phyloP scores from a whole-genome alignment of 2,329 filamentous ascomycete species.

The Gnomoniopsis sp. region DNA sequence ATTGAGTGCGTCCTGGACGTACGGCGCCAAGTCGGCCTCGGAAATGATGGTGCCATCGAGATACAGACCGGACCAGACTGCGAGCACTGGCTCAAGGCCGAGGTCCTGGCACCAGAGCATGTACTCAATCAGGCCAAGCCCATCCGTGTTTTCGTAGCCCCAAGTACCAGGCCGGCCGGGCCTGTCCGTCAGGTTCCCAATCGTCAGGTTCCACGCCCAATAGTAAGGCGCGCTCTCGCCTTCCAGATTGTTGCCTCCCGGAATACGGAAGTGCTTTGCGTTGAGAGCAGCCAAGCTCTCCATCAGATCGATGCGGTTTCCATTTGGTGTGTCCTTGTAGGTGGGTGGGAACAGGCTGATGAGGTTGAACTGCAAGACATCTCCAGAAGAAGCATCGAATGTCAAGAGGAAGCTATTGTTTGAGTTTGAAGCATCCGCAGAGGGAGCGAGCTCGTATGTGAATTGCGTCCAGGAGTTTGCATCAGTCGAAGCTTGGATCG shows the following conservation, averaged over 20 bases:
- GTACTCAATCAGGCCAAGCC: conserved; percentile 49
- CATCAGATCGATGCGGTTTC: conserved; percentile 26
- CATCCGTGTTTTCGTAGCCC: conserved; percentile 41
- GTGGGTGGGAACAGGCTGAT: conserved; percentile 17
- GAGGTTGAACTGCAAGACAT: conserved; percentile 14
- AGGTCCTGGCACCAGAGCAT: conserved; percentile 26
- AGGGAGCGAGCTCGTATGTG: conserved; percentile 40
- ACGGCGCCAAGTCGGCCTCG: conserved; percentile 39
- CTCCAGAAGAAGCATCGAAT: conserved; percentile 11
- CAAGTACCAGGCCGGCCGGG: conserved; percentile 38
- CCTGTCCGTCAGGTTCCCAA: conserved; percentile 34
- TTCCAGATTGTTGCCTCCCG: conserved; percentile 17
- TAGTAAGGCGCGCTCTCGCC: conserved; percentile 5
- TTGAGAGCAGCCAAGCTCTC: conserved; percentile 13
- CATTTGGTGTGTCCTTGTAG: conserved; percentile 51
- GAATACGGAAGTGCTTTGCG: conserved; percentile 17
- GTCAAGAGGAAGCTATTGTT: conserved; percentile 16
- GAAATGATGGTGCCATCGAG: conserved; percentile 37
- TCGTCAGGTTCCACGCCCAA: conserved; percentile 33
- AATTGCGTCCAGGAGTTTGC: conserved; percentile 49
- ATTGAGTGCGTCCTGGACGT: conserved; percentile 44
- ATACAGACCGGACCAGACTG: conserved; percentile 44
- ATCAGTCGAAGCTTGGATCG: conserved; percentile 40
- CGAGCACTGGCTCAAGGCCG: conserved; percentile 29
- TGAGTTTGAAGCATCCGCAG: conserved; percentile 41